These are phyloP conservation scores for Globisporangium echinulatum DNA, from an alignment of 352 stramenopile genomes.

Conservation along the genomic window DNA sequence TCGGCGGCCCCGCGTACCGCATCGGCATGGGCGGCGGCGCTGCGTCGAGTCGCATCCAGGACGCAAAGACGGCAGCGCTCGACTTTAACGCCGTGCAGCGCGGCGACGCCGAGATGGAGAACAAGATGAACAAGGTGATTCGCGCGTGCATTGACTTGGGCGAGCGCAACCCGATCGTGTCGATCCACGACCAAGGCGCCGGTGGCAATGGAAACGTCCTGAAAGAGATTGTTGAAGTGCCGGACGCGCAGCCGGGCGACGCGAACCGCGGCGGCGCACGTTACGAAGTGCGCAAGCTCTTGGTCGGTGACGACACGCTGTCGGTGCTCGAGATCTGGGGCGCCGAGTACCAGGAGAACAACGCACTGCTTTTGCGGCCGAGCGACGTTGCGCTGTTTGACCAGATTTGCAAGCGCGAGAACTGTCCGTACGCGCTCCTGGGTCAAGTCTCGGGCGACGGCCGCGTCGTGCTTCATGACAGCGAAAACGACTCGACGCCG, in stretches of 20 bases:
- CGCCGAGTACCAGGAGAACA: constrained; percentile 99
- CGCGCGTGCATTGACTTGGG: constrained; percentile 96
- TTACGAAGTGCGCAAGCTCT: constrained; percentile 96
- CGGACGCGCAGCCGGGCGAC: constrained; percentile 78
- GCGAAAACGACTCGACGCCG: constrained; percentile 89
- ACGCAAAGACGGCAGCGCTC: constrained; percentile 90
- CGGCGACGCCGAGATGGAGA: constrained; percentile 99
- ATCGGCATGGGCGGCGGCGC: constrained; percentile 99
- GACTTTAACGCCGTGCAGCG: constrained; percentile 99
- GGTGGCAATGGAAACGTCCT: constrained; percentile 99
- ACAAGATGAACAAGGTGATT: constrained; percentile 99
- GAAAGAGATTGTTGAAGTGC: constrained; percentile 98
- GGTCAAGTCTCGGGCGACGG: constrained; percentile 94
- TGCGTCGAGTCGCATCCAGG: constrained; percentile 94
- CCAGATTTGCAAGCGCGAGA: constrained; percentile 95
- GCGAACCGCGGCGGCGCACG: constrained; percentile 75
- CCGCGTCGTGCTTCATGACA: constrained; percentile 96
- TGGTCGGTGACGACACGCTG: constrained; percentile 97
- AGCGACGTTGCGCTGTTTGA: constrained; percentile 90
- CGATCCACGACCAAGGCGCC: constrained; percentile 98
- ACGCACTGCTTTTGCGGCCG: constrained; percentile 92
- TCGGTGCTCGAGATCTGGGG: constrained; percentile 99
- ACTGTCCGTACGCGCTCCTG: constrained; percentile 94
- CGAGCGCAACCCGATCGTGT: constrained; percentile 97
- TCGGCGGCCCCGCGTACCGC: constrained; percentile 97